Base-by-base conservation (phyloP, 1,284 basidiomycete genomes). In the Ustilago crameri region DNA sequence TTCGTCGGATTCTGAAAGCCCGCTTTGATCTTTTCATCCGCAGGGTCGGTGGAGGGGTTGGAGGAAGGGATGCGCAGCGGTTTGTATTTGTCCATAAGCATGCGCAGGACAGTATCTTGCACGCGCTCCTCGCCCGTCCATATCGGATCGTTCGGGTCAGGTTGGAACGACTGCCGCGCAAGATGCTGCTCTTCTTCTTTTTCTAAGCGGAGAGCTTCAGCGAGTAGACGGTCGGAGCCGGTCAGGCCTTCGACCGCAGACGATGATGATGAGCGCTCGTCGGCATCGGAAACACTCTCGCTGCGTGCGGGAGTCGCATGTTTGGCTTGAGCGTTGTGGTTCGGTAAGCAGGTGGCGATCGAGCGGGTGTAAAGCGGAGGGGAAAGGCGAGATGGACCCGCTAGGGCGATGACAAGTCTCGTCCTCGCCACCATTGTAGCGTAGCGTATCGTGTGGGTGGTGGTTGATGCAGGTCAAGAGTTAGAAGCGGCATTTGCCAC, bases 51-150 rank as follows among this genome's bases (percentile, higher is more conserved):
- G 2, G 40, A 3, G 1, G 41, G 46, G 7, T 42, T 37, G 0
- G 42, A 27, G 0, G 24, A 18, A 14, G 51, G 18, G 22, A 70
- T 38, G n/a, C 78, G 51, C 14, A 81, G 41, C 1, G 79, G 79
- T 32, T 80, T 78, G 53, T 81, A 75, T 51, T 79, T 81, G 66
- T 81, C 78, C 65, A 78, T 72, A n/a, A 81, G 57, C 78, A 81
- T 80, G 3, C 79, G 74, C 15, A 78, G 58, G 2, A 81, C 72
- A 0, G 76, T 74, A 42, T 78, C 76, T 42, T 80, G 72, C 0
- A 79, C 37, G 0, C 78, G 55, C 42, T 81, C 79, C 10, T 80
- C 76, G 22, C 78, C 79, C 3, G 74, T 74, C 78, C 79, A 80
- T 9, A 70, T 38, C 3, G 71, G 66, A 55, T 77, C 77, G 24